phyloP scores from a whole-genome alignment of 2,329 filamentous ascomycete genomes.

The Fusarium denticulatum region DNA sequence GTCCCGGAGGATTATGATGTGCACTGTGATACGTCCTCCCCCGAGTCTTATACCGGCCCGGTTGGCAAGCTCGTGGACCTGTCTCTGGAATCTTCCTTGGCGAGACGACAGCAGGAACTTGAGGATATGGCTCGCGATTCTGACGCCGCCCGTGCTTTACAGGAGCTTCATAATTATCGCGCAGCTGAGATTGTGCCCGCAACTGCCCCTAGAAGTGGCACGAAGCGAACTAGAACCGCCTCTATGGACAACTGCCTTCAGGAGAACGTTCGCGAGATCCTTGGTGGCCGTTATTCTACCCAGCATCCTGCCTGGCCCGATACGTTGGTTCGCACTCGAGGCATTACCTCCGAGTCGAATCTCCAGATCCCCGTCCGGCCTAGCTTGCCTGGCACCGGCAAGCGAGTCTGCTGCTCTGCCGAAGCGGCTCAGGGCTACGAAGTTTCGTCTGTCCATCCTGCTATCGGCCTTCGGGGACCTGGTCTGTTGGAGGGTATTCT shows the following conservation, averaged over 20 bases:
- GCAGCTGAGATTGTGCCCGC: slow-evolving; percentile 50
- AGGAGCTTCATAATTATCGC: slow-evolving; percentile 68
- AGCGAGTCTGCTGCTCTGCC: slow-evolving; percentile 73
- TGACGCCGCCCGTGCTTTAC: slow-evolving; percentile 67
- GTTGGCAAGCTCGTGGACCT: slow-evolving; percentile 62
- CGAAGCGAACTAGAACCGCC: slow-evolving; percentile 68
- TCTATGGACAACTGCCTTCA: slow-evolving; percentile 71
- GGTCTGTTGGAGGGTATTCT: slow-evolving; percentile 76
- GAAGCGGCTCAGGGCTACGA: slow-evolving; percentile 63
- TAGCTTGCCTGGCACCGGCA: slow-evolving; percentile 61
- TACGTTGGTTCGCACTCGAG: slow-evolving; percentile 51
- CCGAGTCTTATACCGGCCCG: slow-evolving; percentile 65
- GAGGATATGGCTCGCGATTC: slow-evolving; percentile 56
- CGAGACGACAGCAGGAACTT: slow-evolving; percentile 57
- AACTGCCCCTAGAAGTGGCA: slow-evolving; percentile 49
- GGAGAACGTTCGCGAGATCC: slow-evolving; percentile 73
- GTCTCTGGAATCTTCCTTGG: slow-evolving; percentile 59
- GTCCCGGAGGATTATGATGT: slow-evolving; percentile 67
- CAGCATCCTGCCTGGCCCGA: slow-evolving; percentile 49
- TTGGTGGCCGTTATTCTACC: slow-evolving; percentile 53
- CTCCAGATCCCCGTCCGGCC: slow-evolving; percentile 54
- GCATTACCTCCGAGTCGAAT: slow-evolving; percentile 39
- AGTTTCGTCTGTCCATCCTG: slow-evolving; percentile 59
- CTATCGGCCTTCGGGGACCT: slow-evolving; percentile 62
- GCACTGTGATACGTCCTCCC: slow-evolving; percentile 62